Percentiles rank a stretch among this genome's conserved stretches.
Evolutionary conservation across 1,284 basidiomycete genomes (phyloP).

Genomic region (Ganoderma sp.): DNA sequence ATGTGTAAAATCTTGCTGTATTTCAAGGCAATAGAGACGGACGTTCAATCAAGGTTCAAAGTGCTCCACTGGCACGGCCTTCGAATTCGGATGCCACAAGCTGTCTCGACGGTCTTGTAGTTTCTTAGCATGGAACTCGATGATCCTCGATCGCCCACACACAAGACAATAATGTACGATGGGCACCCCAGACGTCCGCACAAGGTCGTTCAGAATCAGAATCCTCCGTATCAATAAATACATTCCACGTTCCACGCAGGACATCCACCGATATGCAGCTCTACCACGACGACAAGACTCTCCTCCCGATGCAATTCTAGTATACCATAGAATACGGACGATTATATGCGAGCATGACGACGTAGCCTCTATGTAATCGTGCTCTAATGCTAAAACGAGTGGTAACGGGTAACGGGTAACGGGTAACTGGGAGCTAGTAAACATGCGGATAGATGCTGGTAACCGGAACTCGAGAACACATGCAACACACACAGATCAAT

Average conservation of each 20-base stretch:
- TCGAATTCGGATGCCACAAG: too few species aligned
- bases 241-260: not conserved
- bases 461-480: not conserved
- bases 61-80: too few species aligned
- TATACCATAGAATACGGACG: constrained; percentile 30
- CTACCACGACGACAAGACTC: not conserved
- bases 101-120: too few species aligned
- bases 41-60: too few species aligned
- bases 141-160: not conserved
- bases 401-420: constrained; percentile 1
- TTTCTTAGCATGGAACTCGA: not conserved
- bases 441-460: not conserved
- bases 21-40: too few species aligned
- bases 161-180: not conserved
- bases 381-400: not conserved
- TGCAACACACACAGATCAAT: not conserved
- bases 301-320: constrained; percentile 18
- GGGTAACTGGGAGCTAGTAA: not conserved
- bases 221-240: not conserved
- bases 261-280: not conserved
- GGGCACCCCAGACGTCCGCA: not conserved
- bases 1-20: too few species aligned
- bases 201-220: not conserved
- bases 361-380: constrained; percentile 10
- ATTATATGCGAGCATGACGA: constrained; percentile 22